Evolutionary conservation across 495 filamentous ascomycete species (phyloP).

Genomic region (Lophium mytilinum): DNA sequence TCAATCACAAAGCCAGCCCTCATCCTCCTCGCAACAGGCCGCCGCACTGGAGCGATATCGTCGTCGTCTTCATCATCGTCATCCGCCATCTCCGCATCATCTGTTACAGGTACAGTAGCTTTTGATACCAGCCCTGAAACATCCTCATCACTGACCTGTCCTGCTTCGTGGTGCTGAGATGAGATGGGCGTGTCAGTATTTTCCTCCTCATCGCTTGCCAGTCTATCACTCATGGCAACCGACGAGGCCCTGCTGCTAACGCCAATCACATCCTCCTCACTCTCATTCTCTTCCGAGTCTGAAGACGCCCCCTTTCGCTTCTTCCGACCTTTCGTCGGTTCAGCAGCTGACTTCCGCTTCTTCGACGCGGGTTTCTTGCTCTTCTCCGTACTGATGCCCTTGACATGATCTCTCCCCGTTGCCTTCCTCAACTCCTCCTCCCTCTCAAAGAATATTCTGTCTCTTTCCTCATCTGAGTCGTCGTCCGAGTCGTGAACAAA

Average conservation of each 20-base stretch:
- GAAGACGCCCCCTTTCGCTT: conserved; percentile 20
- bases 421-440: conserved; percentile 51
- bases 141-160: conserved; percentile 3
- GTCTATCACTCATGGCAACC: conserved; percentile 1
- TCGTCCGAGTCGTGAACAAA: conserved; percentile 76
- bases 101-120: not conserved
- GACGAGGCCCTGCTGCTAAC: conserved; percentile 13
- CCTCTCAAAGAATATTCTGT: conserved; percentile 60
- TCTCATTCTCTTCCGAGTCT: conserved; percentile 15
- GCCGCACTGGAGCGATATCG: conserved; percentile 6
- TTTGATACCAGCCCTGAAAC: not conserved
- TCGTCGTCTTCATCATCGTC: conserved; percentile 21
- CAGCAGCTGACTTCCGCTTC: conserved; percentile 20
- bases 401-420: conserved; percentile 42
- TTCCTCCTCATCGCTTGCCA: conserved; percentile 9
- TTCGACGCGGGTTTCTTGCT: conserved; percentile 7
- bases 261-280: conserved; percentile 7
- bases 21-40: conserved; percentile 11
- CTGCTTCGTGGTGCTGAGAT: conserved; percentile 15
- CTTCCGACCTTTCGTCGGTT: conserved; percentile 30
- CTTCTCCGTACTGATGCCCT: conserved; percentile 31
- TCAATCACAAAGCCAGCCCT: conserved; percentile 29
- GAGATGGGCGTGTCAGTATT: conserved; percentile 23
- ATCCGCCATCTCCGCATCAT: conserved; percentile 20
- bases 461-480: conserved; percentile 59